Percentiles rank a stretch among this genome's conserved stretches.
Conservation (phyloP, 352 stramenopile species). For the Globisporangium cylindrosporum region DNA sequence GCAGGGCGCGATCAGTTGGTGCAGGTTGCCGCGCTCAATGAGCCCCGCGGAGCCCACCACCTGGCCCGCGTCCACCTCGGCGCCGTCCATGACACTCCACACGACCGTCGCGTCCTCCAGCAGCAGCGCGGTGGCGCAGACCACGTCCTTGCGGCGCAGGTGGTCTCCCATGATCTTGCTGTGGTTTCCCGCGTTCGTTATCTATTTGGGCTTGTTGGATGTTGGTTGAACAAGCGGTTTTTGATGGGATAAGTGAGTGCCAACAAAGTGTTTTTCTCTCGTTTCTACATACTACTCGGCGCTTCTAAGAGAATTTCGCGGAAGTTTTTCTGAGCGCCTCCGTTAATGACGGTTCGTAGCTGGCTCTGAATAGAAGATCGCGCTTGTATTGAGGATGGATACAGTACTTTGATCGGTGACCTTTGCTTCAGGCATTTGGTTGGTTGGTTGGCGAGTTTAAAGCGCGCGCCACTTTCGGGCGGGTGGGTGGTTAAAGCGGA, state of each 20-base stretch:
- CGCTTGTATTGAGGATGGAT: not conserved
- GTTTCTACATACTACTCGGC: no score
- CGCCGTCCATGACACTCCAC: conserved; percentile 47
- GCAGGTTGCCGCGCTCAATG: conserved; percentile 59
- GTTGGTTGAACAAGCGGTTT: conserved; percentile 1
- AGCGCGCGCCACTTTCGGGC: not conserved
- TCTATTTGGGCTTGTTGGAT: not conserved
- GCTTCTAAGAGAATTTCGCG: no score
- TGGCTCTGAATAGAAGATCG: conserved; percentile 2
- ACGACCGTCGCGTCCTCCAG: conserved; percentile 24
- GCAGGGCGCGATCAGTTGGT: conserved; percentile 79
- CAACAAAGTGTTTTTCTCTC: not conserved
- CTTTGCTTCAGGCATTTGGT: conserved; percentile 7
- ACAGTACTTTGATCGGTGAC: not conserved
- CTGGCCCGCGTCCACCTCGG: conserved; percentile 56
- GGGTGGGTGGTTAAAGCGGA: conserved; percentile 1
- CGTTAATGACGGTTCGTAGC: no score
- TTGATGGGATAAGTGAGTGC: not conserved
- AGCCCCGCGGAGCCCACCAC: conserved; percentile 45
- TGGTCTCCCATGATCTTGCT: conserved; percentile 28
- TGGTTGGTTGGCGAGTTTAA: conserved; percentile 13
- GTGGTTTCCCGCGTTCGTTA: not conserved
- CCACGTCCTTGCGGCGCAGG: conserved; percentile 54
- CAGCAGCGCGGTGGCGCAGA: conserved; percentile 33
- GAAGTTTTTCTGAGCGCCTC: no score